Conservation (phyloP, 1,284 basidiomycete species). For the Naganishia liquefaciens region DNA sequence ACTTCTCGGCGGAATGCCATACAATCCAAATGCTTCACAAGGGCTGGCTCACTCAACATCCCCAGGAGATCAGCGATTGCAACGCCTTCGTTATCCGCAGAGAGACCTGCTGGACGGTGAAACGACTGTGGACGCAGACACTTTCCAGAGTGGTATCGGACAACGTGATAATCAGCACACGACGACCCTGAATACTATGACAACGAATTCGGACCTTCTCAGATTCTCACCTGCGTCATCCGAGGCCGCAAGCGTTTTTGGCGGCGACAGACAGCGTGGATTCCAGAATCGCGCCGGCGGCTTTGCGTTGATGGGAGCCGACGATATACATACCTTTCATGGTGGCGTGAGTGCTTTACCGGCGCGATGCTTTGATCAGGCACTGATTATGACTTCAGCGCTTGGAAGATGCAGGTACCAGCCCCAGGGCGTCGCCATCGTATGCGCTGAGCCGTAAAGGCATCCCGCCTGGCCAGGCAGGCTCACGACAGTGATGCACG, state of each 20-base stretch:
- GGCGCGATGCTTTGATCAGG: not conserved
- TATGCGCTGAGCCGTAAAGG: conserved; percentile 30
- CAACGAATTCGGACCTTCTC: conserved; percentile 17
- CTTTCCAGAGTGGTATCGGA: conserved; percentile 25
- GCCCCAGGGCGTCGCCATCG: conserved; percentile 29
- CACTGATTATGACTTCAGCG: conserved; percentile 10
- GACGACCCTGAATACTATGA: conserved; percentile 30
- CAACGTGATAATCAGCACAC: conserved; percentile 28
- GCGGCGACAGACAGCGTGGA: conserved; percentile 32
- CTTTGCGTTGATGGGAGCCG: conserved; percentile 46
- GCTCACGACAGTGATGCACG: not conserved
- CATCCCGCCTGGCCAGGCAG: conserved; percentile 3
- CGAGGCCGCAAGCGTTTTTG: conserved; percentile 39
- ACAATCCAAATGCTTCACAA: conserved; percentile 1
- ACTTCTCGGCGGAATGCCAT: conserved; percentile 18
- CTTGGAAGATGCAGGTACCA: conserved; percentile 32
- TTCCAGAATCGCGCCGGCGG: conserved; percentile 27
- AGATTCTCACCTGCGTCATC: conserved; percentile 31
- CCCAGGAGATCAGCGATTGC: not conserved
- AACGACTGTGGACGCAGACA: conserved; percentile 24
- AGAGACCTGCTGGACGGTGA: conserved; percentile 35
- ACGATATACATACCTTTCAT: conserved; percentile 54
- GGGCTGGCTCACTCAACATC: conserved; percentile 2
- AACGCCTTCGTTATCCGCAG: conserved; percentile 4
- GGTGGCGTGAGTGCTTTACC: conserved; percentile 40